Base-by-base conservation (phyloP, 805 yeast genomes). In the Hagleromyces aurorensis region DNA sequence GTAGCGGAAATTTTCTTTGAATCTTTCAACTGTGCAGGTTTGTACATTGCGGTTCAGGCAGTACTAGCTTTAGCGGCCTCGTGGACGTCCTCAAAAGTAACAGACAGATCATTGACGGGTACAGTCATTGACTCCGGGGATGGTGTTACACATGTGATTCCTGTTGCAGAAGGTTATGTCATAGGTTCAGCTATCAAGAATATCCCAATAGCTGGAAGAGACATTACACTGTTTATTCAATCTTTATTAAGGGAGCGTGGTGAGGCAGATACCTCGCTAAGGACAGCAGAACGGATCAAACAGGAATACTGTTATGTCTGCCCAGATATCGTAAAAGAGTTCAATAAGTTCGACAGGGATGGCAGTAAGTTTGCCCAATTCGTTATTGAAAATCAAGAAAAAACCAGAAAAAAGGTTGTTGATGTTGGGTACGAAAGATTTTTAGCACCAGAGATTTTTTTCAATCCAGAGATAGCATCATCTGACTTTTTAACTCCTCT, bases 1-100 rank as follows among this genome's bases (percentile, higher is more conserved):
- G 86, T 95, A 1, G 99, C 99, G 8, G 99, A 91, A 58, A 91
- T 91, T 54, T 91, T 91, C 93, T 91, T 91, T 63, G 99, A 91
- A 64, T 78, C 94, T 12, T 91, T 91, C 70, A 91, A 91, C 59
- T 91, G 99, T 64, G 97, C 97, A 11, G 99, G 99, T 37, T 67
- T 91, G 38, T 91, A 91, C 62, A 91, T 91, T 52, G 98, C 98
- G 9, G 99, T 91, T 10, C 99, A 91, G 65, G 99, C 99, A 0
- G 99, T 91, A 21, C 68, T 91, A 41, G 99, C 99, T 1, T 69
- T 91, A 46, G 99, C 99, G 5, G 98, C 98, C 1, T 85, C 96
- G 6, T 91, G 99, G 99, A 89, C 98, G 4, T 83, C 95, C 9
- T 76, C 94, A 11, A 91, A 91, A 55, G 97, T 86, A 17, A 78